Base-by-base conservation (phyloP, 2,329 filamentous ascomycete species). In the Botryotinia calthae region DNA sequence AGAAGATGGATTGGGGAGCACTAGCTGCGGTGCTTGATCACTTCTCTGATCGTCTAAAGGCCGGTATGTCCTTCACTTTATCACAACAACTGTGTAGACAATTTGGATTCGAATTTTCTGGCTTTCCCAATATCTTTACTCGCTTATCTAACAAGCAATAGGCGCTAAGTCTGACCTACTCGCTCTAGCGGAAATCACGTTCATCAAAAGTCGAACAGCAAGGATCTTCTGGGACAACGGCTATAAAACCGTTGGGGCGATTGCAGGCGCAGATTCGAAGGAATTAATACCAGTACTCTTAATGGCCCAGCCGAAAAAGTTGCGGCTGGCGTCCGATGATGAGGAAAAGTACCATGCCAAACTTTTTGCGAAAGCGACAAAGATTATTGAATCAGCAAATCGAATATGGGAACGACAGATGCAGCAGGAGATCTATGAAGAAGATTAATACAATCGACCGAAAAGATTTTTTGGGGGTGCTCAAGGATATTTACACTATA, bases 151-250 rank as follows among this genome's bases (percentile, higher is more conserved):
- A 75, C 54, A 70, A 25, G 20, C 9, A 34, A 54, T 58, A 18
- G 92, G 92, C 0, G 92, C 92, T 0, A 88, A 87, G 73, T 86
- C 90, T 0, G 92, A 94, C 78, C 84, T 94, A 25, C 82, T 95
- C 16, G 90, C 90, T 5, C 85, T 94, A 79, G 87, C 91, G 2
- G 89, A 90, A 80, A 89, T 94, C 58, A 89, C 91, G 0, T 94
- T 91, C 78, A 87, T 95, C 77, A 94, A 95, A 81, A 93, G 91
- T 78, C 88, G 91, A 71, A 94, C 92, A 22, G 92, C 92, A 79
- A 86, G 85, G 22, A 84, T 93, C 9, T 91, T 95, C 74, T 92
- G 91, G 85, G 92, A 94, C 72, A 93, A 91, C 79, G 92, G 92
- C 1, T 91, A 91, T 78, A 90, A 88, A 77, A 90, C 87, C 37